Conservation (phyloP, 2,329 filamentous ascomycete genomes). For the Paracorniculantispora psalliotae region DNA sequence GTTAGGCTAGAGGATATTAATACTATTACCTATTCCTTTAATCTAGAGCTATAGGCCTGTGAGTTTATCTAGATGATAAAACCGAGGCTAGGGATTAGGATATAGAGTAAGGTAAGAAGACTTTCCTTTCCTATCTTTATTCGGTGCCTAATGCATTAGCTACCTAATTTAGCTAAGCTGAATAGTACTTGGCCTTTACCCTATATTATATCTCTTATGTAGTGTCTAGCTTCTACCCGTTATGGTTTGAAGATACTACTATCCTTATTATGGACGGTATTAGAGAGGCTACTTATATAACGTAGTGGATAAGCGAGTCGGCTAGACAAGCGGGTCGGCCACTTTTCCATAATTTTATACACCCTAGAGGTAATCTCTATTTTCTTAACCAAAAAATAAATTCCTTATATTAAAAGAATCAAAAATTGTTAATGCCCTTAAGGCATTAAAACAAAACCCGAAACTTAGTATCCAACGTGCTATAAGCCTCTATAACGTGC, state of each 20-base stretch:
- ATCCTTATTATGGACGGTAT: constrained; percentile 8
- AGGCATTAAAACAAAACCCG: no score
- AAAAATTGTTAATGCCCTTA: no score
- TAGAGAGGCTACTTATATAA: background rate
- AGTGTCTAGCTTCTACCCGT: constrained; percentile 5
- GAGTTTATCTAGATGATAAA: background rate
- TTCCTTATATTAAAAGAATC: no score
- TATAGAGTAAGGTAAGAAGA: background rate
- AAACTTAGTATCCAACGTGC: no score
- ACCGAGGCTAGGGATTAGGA: constrained; percentile 3
- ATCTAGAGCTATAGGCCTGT: background rate
- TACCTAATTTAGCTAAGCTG: background rate
- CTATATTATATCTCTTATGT: constrained; percentile 2
- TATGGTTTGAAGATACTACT: background rate
- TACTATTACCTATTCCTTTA: constrained; percentile 1
- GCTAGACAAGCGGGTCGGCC: no score
- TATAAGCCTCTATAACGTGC: no score
- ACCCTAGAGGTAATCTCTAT: no score
- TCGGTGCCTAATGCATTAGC: background rate
- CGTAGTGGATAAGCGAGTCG: no score
- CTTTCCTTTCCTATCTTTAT: background rate
- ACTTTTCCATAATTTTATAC: no score
- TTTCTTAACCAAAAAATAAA: no score
- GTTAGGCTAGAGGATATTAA: background rate
- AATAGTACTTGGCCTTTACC: background rate